These are phyloP conservation scores for Vicia villosa DNA, from an alignment of 306 rosid genomes.

Conservation along the genomic window DNA sequence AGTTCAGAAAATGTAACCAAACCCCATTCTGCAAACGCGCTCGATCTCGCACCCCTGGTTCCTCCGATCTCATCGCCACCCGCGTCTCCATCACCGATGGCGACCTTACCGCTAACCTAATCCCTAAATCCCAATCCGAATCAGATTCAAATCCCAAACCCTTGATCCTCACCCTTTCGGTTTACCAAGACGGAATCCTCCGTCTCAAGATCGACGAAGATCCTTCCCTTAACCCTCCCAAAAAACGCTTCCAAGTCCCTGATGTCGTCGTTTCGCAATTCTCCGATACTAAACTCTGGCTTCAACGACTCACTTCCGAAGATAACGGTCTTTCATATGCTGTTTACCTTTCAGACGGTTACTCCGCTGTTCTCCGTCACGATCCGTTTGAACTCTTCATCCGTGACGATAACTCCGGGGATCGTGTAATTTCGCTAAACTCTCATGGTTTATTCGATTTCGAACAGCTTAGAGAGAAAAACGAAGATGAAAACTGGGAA, in stretches of 20 bases:
- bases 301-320: slow-evolving; percentile 57
- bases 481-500: slow-evolving; percentile 79
- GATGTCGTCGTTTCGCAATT: slow-evolving; percentile 73
- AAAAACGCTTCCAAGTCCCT: slow-evolving; percentile 79
- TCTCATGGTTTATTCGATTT: slow-evolving; percentile 89
- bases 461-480: slow-evolving; percentile 67
- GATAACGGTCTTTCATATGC: slow-evolving; percentile 52
- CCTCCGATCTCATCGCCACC: slow-evolving; percentile 59
- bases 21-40: slow-evolving; percentile 97
- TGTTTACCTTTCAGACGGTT: slow-evolving; percentile 62
- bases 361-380: slow-evolving; percentile 74
- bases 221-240: slow-evolving; percentile 53
- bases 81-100: slow-evolving; percentile 64
- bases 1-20: slow-evolving; percentile 85
- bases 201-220: slow-evolving; percentile 90
- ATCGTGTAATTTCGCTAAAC: slow-evolving; percentile 71
- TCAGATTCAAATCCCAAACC: slow-evolving; percentile 72
- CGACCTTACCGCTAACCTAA: slow-evolving; percentile 72
- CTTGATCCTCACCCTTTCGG: slow-evolving; percentile 75
- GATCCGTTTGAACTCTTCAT: slow-evolving; percentile 90
- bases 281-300: slow-evolving; percentile 58
- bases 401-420: slow-evolving; percentile 56
- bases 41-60: slow-evolving; percentile 65
- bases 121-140: slow-evolving; percentile 36
- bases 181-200: slow-evolving; percentile 61